Conservation (phyloP, 108 stramenopile genomes). For the Nitzschia sp. region DNA sequence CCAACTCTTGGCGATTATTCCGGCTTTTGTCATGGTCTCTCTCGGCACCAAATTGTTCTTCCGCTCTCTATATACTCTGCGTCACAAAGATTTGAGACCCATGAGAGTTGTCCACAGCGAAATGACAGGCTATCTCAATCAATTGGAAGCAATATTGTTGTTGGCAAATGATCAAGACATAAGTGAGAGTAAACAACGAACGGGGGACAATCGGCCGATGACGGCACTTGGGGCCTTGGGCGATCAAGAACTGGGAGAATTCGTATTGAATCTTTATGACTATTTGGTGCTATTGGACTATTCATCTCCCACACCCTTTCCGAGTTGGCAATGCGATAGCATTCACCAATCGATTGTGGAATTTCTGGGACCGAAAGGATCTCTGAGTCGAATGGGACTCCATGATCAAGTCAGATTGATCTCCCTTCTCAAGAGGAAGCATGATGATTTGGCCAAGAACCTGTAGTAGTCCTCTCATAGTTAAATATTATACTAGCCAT, state of each 20-base stretch:
- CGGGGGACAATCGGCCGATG: background rate
- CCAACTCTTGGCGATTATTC: conserved; percentile 73
- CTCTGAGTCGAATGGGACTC: background rate
- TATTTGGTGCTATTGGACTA: conserved; percentile 79
- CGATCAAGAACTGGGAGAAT: conserved; percentile 65
- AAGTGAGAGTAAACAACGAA: background rate
- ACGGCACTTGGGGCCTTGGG: conserved; percentile 24
- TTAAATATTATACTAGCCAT: no score
- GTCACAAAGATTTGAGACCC: conserved; percentile 67
- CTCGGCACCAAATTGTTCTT: conserved; percentile 61
- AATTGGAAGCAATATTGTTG: conserved; percentile 63
- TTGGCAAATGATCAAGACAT: conserved; percentile 13
- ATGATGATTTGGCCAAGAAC: conserved; percentile 29
- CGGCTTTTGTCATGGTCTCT: conserved; percentile 59
- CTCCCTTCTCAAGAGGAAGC: conserved; percentile 28
- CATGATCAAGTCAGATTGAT: conserved; percentile 31
- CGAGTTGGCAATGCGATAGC: conserved; percentile 58
- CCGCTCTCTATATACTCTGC: conserved; percentile 61
- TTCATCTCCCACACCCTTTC: conserved; percentile 64
- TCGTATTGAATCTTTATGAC: conserved; percentile 61
- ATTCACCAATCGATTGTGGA: conserved; percentile 67
- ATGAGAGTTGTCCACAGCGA: conserved; percentile 68
- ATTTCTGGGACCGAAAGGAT: conserved; percentile 37
- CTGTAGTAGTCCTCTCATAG: no score
- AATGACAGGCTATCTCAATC: conserved; percentile 70